These are phyloP conservation scores for Entomortierella chlamydospora DNA, from an alignment of 192 early-diverging fungal species.

Conservation along the genomic window DNA sequence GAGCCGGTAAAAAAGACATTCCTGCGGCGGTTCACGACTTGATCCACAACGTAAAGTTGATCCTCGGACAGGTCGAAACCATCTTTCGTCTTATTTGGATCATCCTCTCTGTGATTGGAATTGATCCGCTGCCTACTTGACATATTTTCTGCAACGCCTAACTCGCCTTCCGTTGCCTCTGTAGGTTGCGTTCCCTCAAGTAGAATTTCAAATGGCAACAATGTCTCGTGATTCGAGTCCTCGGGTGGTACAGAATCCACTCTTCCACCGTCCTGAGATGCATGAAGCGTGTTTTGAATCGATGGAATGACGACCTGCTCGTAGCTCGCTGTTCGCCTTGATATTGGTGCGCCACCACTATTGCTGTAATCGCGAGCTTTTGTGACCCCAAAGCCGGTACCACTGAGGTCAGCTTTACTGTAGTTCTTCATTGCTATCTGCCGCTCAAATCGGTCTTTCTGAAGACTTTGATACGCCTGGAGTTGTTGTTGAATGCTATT, in stretches of 20 bases:
- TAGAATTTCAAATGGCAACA: background rate
- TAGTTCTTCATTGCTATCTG: no score
- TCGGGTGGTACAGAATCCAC: background rate
- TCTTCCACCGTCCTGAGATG: background rate
- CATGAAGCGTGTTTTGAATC: background rate
- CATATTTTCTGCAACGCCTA: no score
- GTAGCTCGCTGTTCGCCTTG: no score
- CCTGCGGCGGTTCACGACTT: conserved; percentile 47
- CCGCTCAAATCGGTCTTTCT: background rate
- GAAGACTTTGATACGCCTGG: background rate
- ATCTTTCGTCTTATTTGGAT: conserved; percentile 1
- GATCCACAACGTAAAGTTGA: conserved; percentile 40
- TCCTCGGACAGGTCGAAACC: conserved; percentile 21
- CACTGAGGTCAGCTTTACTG: no score
- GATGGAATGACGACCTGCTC: no score
- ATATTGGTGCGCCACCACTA: no score
- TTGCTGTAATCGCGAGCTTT: no score
- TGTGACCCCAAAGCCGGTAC: no score
- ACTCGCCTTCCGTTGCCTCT: background rate
- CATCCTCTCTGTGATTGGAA: background rate
- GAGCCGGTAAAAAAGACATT: conserved; percentile 71
- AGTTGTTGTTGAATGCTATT: conserved; percentile 4
- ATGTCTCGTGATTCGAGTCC: background rate
- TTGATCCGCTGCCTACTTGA: no score
- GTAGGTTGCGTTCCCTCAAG: background rate